Percentiles rank a stretch among this genome's conserved stretches.
Conservation (phyloP, 2,329 filamentous ascomycete species). For the Parastagonospora avenae region DNA sequence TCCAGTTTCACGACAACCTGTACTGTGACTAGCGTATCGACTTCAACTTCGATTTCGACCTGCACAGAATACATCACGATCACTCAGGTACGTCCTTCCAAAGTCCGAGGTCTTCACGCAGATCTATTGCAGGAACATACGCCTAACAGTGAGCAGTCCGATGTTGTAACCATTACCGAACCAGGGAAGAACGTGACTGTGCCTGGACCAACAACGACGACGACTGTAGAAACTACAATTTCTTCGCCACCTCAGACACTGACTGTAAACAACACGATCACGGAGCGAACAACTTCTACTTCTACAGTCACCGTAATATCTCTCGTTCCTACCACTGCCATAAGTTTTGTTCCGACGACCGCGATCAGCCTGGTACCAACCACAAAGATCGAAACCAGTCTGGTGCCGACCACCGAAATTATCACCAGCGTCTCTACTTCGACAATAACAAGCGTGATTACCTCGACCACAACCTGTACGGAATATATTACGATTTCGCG, state of each 20-base stretch:
- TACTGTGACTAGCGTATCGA: background rate
- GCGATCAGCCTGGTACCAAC: conserved; percentile 14
- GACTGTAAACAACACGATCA: conserved; percentile 17
- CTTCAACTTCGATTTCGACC: background rate
- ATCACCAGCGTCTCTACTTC: conserved; percentile 22
- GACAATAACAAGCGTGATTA: conserved; percentile 21
- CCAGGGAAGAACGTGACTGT: background rate
- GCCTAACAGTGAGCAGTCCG: background rate
- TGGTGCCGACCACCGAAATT: conserved; percentile 13
- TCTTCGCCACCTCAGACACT: background rate
- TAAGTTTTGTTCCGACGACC: conserved; percentile 15
- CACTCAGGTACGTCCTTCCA: background rate
- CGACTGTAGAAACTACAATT: no score
- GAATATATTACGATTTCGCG: background rate
- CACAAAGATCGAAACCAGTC: conserved; percentile 1
- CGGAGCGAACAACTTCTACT: conserved; percentile 13
- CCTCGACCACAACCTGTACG: conserved; percentile 3
- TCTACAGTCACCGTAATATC: conserved; percentile 22
- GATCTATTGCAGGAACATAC: background rate
- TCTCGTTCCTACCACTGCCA: conserved; percentile 22
- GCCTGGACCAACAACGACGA: conserved; percentile 5
- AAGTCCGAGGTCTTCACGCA: no score
- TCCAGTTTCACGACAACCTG: background rate
- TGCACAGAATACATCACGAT: conserved; percentile 3
- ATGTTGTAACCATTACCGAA: background rate